A percentile compares a stretch with the other conserved stretches of the same genome.
phyloP scores from a whole-genome alignment of 257 asterid species.

The Plantago major region DNA sequence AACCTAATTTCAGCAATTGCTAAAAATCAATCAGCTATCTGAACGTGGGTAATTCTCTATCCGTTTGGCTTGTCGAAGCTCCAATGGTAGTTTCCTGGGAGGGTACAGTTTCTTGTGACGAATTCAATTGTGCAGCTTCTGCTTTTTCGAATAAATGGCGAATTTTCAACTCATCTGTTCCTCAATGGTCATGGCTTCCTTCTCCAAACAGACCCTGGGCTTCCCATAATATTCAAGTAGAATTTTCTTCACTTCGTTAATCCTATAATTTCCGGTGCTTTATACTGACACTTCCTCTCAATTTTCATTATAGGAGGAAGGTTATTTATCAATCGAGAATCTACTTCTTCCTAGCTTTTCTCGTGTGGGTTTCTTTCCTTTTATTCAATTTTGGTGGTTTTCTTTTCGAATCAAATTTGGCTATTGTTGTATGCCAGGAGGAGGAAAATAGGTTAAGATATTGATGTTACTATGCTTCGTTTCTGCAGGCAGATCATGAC shows the following conservation, averaged over 20 bases:
- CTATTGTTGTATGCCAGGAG: too few relatives aligned
- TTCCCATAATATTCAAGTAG: conserved; percentile 32
- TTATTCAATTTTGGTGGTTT: neutral
- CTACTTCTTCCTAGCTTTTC: conserved; percentile 38
- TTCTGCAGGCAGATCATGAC: conserved; percentile 36
- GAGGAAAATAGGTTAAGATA: too few relatives aligned
- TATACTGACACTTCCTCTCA: too few relatives aligned
- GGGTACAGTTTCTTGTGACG: conserved; percentile 52
- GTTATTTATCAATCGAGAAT: conserved; percentile 65
- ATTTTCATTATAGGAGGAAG: conserved; percentile 44
- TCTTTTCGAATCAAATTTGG: too few relatives aligned
- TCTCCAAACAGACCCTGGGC: conserved; percentile 41
- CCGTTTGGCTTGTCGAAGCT: too few relatives aligned
- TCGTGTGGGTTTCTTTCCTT: conserved; percentile 37
- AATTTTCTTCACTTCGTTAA: neutral
- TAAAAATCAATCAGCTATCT: too few relatives aligned
- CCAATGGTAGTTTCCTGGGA: conserved; percentile 31
- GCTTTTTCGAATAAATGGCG: conserved; percentile 60
- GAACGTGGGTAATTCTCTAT: too few relatives aligned
- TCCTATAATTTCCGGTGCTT: too few relatives aligned
- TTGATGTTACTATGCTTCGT: too few relatives aligned
- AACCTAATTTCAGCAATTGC: too few relatives aligned
- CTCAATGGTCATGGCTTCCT: conserved; percentile 67
- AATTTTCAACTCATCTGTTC: conserved; percentile 50
- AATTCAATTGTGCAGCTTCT: conserved; percentile 52